Evolutionary conservation across 2,329 filamentous ascomycete genomes (phyloP), one percentile per base, ranked within the genome.

Genomic region (Rhinocladiella similis): DNA sequence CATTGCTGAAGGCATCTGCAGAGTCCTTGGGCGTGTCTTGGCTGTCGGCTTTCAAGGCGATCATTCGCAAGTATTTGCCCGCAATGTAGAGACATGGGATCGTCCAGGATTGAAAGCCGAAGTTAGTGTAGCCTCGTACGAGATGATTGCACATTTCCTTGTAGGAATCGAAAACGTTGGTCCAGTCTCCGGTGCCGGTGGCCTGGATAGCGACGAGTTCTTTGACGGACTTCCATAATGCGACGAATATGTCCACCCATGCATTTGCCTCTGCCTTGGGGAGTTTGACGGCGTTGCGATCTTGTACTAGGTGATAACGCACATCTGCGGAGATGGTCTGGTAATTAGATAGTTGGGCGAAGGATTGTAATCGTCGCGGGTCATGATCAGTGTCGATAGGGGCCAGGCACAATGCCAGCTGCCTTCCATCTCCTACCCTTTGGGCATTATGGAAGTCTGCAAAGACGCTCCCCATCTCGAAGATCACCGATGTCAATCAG

Each of bases 31-130:
- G 75, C n/a, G 77, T 75, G 43, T 75, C 69, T 67, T 89, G 87
- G 36, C 87, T 83, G 70, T 99, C 94, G 54, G 94, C 92, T 68
- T 88, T 90, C 71, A 97, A 94, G 47, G 94, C 94, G 73, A 96
- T 95, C 42, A 88, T 77, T 57, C 94, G 83, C 57, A 99, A 74
- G 70, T 95, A 91, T 73, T 91, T 96, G 53, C 91, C 92, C 20
- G 88, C 86, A 50, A 89, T 82, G 69, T 97, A 97, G 38, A 99
- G 80, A 68, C 90, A 92, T 3, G 94, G 92, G 50, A 99, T 85
- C 0, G 91, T 94, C 93, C 94, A 99, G 29, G 91, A 87, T 63
- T 90, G 86, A 66, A 97, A 90, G 2, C 83, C 82, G 53, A 81
- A 79, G 63, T 83, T 87, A 35, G 86, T 87, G 70, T 97, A 97